These are phyloP conservation scores for Zalerion maritima DNA, from an alignment of 495 filamentous ascomycete species.

Conservation along the genomic window DNA sequence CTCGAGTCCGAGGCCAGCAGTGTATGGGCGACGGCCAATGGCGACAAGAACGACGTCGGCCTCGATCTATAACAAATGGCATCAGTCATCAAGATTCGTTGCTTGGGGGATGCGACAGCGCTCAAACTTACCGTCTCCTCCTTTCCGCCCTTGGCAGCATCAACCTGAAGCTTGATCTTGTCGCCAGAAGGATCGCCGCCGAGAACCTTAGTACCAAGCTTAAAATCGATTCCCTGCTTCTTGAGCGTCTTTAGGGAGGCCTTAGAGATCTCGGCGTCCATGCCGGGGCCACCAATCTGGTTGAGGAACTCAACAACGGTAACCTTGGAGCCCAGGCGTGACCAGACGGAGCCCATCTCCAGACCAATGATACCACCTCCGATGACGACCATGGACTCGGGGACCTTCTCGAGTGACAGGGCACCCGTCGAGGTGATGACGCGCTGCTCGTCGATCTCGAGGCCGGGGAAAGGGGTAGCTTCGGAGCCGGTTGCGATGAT, in stretches of 20 bases:
- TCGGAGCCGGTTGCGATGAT: slow-evolving; percentile 92
- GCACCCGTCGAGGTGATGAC: slow-evolving; percentile 94
- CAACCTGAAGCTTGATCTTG: slow-evolving; percentile 62
- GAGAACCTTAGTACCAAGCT: slow-evolving; percentile 87
- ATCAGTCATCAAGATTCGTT: slow-evolving; percentile 7
- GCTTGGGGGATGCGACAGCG: slow-evolving; percentile 3
- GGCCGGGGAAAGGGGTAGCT: slow-evolving; percentile 87
- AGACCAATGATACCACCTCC: slow-evolving; percentile 97
- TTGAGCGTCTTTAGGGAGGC: slow-evolving; percentile 77
- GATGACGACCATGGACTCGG: slow-evolving; percentile 96
- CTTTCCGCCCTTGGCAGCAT: slow-evolving; percentile 94
- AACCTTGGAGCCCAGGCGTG: slow-evolving; percentile 78
- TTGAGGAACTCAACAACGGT: slow-evolving; percentile 93
- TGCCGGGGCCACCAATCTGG: slow-evolving; percentile 94
- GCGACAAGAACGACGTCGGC: slow-evolving; percentile 94
- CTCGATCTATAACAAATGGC: slow-evolving; percentile 48
- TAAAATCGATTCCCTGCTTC: slow-evolving; percentile 98
- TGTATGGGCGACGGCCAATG: slow-evolving; percentile 93
- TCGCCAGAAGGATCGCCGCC: slow-evolving; percentile 69
- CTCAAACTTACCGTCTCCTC: slow-evolving; percentile 54
- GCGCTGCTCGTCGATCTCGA: slow-evolving; percentile 93
- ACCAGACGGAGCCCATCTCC: slow-evolving; percentile 99
- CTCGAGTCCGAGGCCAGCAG: slow-evolving; percentile 76
- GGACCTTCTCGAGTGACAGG: slow-evolving; percentile 73
- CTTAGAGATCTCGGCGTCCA: slow-evolving; percentile 93